Evolutionary conservation across 441 rosid genomes (phyloP).

Genomic region (Corymbia calophylla): DNA sequence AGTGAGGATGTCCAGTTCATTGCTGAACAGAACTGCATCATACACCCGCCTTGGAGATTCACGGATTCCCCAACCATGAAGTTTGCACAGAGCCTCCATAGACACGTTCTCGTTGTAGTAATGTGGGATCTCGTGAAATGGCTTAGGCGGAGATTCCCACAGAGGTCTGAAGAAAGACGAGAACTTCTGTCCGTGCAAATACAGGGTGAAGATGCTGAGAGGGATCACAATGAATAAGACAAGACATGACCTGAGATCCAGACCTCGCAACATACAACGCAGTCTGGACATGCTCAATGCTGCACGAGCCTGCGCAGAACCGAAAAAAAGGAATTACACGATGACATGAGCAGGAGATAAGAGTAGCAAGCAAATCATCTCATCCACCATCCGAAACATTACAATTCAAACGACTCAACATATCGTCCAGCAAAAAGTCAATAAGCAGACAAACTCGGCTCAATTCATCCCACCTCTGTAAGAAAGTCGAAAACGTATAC

Average conservation of each 20-base stretch:
- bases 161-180: constrained; percentile 16
- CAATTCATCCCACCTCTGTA: background rate
- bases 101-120: constrained; percentile 6
- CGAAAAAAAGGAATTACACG: background rate
- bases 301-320: background rate
- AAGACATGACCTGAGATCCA: background rate
- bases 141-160: constrained; percentile 15
- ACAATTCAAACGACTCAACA: background rate
- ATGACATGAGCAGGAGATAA: background rate
- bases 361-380: background rate
- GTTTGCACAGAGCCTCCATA: constrained; percentile 3
- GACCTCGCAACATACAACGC: constrained; percentile 2
- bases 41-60: constrained; percentile 9
- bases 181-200: constrained; percentile 11
- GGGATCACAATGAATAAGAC: constrained; percentile 4
- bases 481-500: background rate
- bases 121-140: constrained; percentile 7
- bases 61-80: constrained; percentile 11
- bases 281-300: constrained; percentile 6
- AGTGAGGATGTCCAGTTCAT: constrained; percentile 4
- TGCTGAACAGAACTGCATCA: constrained; percentile 15
- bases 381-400: background rate
- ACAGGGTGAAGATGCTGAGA: background rate
- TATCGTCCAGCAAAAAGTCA: background rate
- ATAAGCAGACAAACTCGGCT: background rate